Percentiles rank a stretch among this genome's conserved stretches.
Evolutionary conservation across 176 grass and related monocot genomes (phyloP).

Genomic region (Triticum turgidum): DNA sequence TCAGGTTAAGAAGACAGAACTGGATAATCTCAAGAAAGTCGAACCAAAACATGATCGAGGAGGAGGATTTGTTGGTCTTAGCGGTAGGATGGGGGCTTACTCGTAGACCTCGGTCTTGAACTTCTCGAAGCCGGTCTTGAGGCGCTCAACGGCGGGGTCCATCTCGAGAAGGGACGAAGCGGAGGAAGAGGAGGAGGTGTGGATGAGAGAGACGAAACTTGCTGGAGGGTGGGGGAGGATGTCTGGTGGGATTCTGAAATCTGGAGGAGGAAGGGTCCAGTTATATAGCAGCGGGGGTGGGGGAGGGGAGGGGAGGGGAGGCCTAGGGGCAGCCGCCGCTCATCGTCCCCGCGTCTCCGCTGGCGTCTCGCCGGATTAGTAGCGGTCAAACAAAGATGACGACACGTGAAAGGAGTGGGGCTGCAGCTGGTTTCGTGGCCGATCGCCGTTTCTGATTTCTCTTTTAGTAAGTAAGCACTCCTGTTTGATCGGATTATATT

Average conservation of each 20-base stretch:
- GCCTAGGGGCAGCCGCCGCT: background rate
- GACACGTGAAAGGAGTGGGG: slow-evolving; percentile 1
- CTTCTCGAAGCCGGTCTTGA: slow-evolving; percentile 63
- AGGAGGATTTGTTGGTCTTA: no score
- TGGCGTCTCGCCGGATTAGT: slow-evolving; percentile 1
- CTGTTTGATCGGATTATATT: background rate
- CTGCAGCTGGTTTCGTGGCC: background rate
- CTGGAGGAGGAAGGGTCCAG: background rate
- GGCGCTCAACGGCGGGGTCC: slow-evolving; percentile 61
- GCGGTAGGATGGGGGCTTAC: slow-evolving; percentile 10
- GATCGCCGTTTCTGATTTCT: background rate
- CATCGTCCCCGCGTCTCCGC: slow-evolving; percentile 7
- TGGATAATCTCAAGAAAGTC: background rate
- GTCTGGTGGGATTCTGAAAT: background rate
- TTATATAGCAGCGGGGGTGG: slow-evolving; percentile 14
- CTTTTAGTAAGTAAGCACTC: background rate
- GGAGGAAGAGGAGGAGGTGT: no score
- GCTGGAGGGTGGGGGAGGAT: background rate
- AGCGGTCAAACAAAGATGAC: background rate
- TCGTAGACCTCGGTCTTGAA: slow-evolving; percentile 87
- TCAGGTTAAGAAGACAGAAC: no score
- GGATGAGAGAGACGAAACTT: background rate
- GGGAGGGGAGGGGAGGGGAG: slow-evolving; percentile 19
- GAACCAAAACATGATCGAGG: background rate
- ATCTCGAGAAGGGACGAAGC: slow-evolving; percentile 39